phyloP scores from a whole-genome alignment of 345 rosid species.

The Salix purpurea region DNA sequence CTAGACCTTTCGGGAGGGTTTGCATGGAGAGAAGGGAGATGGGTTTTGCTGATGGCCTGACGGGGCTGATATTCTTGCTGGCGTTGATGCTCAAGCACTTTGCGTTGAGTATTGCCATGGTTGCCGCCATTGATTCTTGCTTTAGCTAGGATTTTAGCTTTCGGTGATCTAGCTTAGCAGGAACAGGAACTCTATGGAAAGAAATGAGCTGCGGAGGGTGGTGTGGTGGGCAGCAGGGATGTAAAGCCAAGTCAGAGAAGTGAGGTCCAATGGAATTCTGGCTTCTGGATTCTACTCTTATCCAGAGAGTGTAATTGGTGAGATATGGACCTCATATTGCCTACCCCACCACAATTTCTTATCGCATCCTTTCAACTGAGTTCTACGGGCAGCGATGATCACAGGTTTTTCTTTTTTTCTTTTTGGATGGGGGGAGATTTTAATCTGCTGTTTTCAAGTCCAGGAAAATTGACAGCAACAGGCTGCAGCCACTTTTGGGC shows the following conservation, averaged over 20 bases:
- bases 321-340: constrained; percentile 35
- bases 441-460: not conserved
- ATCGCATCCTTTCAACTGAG: constrained; percentile 19
- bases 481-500: not conserved
- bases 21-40: constrained; percentile 32
- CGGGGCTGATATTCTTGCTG: constrained; percentile 31
- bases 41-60: constrained; percentile 31
- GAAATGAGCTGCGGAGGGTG: constrained; percentile 11
- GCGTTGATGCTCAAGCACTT: constrained; percentile 46
- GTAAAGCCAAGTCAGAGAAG: constrained; percentile 12
- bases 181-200: not conserved
- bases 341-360: constrained; percentile 25
- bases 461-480: not conserved
- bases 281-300: constrained; percentile 57
- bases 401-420: not conserved
- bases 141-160: not conserved
- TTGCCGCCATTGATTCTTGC: constrained; percentile 44
- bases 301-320: constrained; percentile 33
- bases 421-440: not conserved
- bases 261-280: constrained; percentile 38
- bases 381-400: not conserved
- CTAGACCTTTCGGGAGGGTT: constrained; percentile 47
- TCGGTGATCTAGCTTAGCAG: not conserved
- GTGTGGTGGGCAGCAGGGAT: constrained; percentile 6
- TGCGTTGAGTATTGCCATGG: constrained; percentile 52